These are phyloP conservation scores for Kwoniella europaea DNA, from an alignment of 768 basidiomycete species.

Conservation along the genomic window DNA sequence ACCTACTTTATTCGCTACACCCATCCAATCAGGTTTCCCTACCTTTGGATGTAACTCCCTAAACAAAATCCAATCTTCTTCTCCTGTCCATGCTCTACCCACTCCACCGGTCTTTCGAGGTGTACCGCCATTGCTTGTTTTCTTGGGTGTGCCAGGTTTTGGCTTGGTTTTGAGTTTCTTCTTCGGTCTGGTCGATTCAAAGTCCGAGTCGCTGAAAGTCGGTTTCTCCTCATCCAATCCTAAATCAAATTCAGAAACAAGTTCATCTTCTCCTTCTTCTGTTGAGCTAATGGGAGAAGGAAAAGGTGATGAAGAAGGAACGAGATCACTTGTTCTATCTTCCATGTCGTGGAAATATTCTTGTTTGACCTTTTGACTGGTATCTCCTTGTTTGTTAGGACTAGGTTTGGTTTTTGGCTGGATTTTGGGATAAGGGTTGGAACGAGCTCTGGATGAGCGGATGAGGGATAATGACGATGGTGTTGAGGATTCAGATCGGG, in stretches of 20 bases:
- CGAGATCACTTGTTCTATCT: not conserved
- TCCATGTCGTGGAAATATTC: not conserved
- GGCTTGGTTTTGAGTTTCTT: not conserved
- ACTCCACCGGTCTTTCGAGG: not conserved
- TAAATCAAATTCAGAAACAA: not conserved
- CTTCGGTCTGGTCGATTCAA: not conserved
- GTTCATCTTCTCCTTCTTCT: not conserved
- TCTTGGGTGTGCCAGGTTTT: not conserved
- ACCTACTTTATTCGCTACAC: conserved; percentile 10
- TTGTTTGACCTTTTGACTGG: not conserved
- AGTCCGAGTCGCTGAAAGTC: not conserved
- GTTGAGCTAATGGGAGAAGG: not conserved
- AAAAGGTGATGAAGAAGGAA: not conserved
- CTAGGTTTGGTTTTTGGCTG: not conserved
- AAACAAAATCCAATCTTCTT: conserved; percentile 28
- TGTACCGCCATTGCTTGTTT: not conserved
- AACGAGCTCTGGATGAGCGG: not conserved
- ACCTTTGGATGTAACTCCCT: conserved; percentile 20
- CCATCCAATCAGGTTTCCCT: conserved; percentile 18
- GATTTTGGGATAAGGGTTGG: not conserved
- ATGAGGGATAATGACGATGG: not conserved
- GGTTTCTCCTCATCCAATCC: not conserved
- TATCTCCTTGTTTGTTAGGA: not conserved
- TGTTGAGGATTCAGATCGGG: conserved; percentile 1
- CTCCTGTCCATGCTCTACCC: conserved; percentile 9